phyloP scores from a whole-genome alignment of 2,329 filamentous ascomycete species.

The Hypoxylon sp. region DNA sequence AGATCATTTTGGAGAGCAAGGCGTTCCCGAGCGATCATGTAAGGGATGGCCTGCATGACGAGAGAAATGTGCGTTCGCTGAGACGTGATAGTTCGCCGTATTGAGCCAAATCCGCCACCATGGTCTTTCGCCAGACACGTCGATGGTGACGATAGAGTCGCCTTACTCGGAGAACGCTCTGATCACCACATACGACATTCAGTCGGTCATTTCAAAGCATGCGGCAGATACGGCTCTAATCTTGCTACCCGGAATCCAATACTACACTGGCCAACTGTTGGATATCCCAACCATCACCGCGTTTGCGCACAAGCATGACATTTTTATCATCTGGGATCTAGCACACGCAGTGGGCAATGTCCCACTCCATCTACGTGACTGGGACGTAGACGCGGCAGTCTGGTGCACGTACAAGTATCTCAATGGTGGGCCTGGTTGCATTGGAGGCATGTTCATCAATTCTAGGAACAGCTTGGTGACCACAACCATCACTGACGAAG shows the following conservation, averaged over 20 bases:
- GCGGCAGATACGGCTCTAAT: conserved; percentile 76
- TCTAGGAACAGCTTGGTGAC: conserved; percentile 69
- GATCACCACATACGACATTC: conserved; percentile 76
- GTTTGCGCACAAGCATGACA: conserved; percentile 75
- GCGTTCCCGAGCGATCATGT: conserved; percentile 88
- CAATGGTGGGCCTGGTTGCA: conserved; percentile 81
- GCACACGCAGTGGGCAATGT: conserved; percentile 86
- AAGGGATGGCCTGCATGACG: conserved; percentile 52
- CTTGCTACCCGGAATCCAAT: conserved; percentile 84
- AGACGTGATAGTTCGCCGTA: conserved; percentile 74
- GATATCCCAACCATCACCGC: conserved; percentile 81
- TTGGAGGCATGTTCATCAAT: conserved; percentile 82
- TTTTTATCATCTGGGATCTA: conserved; percentile 84
- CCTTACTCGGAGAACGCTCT: conserved; percentile 64
- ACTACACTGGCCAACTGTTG: conserved; percentile 83
- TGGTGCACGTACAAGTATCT: conserved; percentile 92
- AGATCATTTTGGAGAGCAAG: conserved; percentile 84
- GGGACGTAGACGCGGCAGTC: conserved; percentile 82
- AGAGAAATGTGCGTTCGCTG: conserved; percentile 41
- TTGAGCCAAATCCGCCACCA: conserved; percentile 82
- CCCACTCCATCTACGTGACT: conserved; percentile 78
- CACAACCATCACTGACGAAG: conserved; percentile 52
- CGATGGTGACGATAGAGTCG: conserved; percentile 78
- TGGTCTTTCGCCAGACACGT: conserved; percentile 72
- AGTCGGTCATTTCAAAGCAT: conserved; percentile 76